phyloP scores from a whole-genome alignment of 441 rosid genomes.

The Lepidium campestre region DNA sequence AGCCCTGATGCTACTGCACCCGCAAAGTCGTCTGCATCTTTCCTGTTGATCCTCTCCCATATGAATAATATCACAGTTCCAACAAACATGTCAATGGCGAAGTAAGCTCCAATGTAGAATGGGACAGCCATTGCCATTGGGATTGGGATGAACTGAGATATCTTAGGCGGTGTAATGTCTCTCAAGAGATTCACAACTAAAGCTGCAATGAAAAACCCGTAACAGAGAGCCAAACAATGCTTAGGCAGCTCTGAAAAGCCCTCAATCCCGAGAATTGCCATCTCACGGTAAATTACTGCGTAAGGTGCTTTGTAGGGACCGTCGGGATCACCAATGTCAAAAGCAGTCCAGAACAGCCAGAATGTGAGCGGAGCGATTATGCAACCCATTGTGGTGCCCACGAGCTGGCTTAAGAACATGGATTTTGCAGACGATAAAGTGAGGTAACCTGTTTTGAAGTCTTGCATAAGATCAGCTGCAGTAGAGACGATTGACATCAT shows the following conservation, averaged over 20 bases:
- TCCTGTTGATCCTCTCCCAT: constrained; percentile 67
- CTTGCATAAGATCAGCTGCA: constrained; percentile 96
- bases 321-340: constrained; percentile 72
- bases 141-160: constrained; percentile 68
- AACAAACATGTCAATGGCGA: constrained; percentile 84
- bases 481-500: constrained; percentile 94
- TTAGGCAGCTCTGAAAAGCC: constrained; percentile 78
- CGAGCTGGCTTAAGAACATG: constrained; percentile 79
- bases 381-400: constrained; percentile 87
- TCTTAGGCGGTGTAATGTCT: constrained; percentile 53
- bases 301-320: constrained; percentile 89
- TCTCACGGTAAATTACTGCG: constrained; percentile 75
- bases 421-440: constrained; percentile 84
- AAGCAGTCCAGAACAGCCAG: constrained; percentile 83
- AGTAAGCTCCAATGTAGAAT: constrained; percentile 85
- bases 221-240: constrained; percentile 65
- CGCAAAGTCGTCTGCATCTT: constrained; percentile 61
- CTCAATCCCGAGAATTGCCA: constrained; percentile 77
- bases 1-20: constrained; percentile 83
- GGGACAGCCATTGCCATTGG: constrained; percentile 91
- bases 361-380: constrained; percentile 80
- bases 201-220: constrained; percentile 68
- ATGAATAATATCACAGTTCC: constrained; percentile 67
- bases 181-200: constrained; percentile 57
- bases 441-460: constrained; percentile 83